These are phyloP conservation scores for Pseudogymnoascus sp. DNA, from an alignment of 2,329 filamentous ascomycete genomes.

Conservation along the genomic window DNA sequence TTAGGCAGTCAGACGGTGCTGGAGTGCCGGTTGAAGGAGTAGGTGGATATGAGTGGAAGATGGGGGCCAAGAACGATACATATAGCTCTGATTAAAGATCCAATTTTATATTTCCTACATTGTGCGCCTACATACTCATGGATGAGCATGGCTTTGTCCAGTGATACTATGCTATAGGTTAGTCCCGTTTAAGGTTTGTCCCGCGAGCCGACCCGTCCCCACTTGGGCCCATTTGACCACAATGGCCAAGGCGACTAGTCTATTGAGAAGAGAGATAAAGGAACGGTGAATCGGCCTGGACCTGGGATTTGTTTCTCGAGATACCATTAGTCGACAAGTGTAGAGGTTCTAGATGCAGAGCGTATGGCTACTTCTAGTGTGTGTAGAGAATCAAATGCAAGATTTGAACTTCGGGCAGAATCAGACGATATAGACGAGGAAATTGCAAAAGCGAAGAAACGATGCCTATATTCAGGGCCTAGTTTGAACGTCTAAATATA, in stretches of 20 bases:
- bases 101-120: neutral
- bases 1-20: constrained; percentile 11
- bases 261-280: neutral
- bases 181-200: neutral
- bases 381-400: neutral
- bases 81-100: neutral
- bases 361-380: neutral
- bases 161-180: neutral
- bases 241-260: neutral
- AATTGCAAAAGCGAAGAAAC: neutral
- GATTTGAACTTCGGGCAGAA: neutral
- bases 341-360: neutral
- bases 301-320: neutral
- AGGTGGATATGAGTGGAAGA: neutral
- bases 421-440: neutral
- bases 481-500: neutral
- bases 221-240: neutral
- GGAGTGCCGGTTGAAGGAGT: constrained; percentile 11
- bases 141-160: neutral
- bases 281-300: neutral
- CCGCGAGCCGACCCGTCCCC: neutral
- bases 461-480: neutral
- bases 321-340: neutral
- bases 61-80: neutral
- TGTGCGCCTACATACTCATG: neutral